Evolutionary conservation across 345 rosid genomes (phyloP), one percentile per base, ranked within the genome.

Genomic region (Excoecaria agallocha): DNA sequence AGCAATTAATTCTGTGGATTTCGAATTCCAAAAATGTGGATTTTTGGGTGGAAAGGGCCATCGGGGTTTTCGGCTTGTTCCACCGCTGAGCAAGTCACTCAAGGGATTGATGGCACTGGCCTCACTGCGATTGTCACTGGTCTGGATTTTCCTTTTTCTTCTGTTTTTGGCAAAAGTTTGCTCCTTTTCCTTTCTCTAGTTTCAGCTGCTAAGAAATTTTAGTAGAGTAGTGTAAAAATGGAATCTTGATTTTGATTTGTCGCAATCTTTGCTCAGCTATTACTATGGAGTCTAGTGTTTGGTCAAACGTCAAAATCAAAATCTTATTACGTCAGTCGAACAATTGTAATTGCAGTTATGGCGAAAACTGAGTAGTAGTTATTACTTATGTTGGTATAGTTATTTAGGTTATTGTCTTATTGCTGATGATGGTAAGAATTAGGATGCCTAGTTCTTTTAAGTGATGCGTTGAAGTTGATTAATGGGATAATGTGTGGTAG

Each of bases 81-180:
- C n/a, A 85, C 88, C 0, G 84, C 84, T 22, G 83, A 80, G 77
- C 85, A 87, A 69, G 84, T 85, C 67, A 84, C 88, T 13, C 76
- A 65, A 38, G 87, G 81, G 66, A 73, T 87, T 38, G 88, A 85
- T 73, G 90, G 82, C 12, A 71, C 86, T 65, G 86, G 81, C 72
- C 88, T 85, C 77, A 83, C 88, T 52, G 86, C 90, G 69, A 75
- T 85, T 22, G 78, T 87, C 7, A 64, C 88, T 62, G 88, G 87
- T 50, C 35, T 68, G 59, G 38, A 19, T 71, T 68, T 71, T 62
- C 62, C 52, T 20, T 71, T 46, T 11, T 25, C 35, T 46, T 43
- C n/a, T 3, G 12, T 9, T 5, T 38, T 52, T 2, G 48, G 6
- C 7, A 43, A 43, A 43, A 43, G 48, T 3, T 24, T 54, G 49